A percentile compares a stretch with the other conserved stretches of the same genome.
phyloP scores from a whole-genome alignment of 768 basidiomycete genomes.

The Leucocoprinus leucothites region DNA sequence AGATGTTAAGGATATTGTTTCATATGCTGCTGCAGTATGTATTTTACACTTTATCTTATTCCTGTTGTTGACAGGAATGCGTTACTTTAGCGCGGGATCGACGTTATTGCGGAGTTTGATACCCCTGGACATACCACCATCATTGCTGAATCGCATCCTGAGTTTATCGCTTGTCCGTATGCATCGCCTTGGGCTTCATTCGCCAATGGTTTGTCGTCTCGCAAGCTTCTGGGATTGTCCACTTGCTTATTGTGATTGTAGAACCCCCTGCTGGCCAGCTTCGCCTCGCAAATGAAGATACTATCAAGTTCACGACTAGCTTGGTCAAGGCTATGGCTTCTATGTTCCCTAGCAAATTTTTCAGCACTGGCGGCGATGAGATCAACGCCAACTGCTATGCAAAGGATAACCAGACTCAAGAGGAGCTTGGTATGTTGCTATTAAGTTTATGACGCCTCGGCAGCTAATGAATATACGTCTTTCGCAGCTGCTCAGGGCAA shows the following conservation, averaged over 20 bases:
- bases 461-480: background rate
- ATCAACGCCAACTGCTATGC: slow-evolving; percentile 65
- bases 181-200: slow-evolving; percentile 59
- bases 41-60: background rate
- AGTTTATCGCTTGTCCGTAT: slow-evolving; percentile 68
- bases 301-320: slow-evolving; percentile 55
- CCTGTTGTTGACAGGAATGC: background rate
- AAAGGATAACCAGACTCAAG: slow-evolving; percentile 56
- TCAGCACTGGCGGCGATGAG: slow-evolving; percentile 85
- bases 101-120: slow-evolving; percentile 75
- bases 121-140: slow-evolving; percentile 80
- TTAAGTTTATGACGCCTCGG: background rate
- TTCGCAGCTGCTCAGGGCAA: slow-evolving; percentile 31
- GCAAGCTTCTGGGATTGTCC: background rate
- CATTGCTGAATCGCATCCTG: slow-evolving; percentile 66
- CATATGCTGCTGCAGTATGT: slow-evolving; percentile 70
- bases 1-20: slow-evolving; percentile 58
- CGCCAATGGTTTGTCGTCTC: slow-evolving; percentile 40
- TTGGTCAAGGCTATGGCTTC: slow-evolving; percentile 52
- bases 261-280: slow-evolving; percentile 87
- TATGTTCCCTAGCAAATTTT: slow-evolving; percentile 52
- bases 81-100: slow-evolving; percentile 59
- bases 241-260: slow-evolving; percentile 10
- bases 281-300: slow-evolving; percentile 58
- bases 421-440: slow-evolving; percentile 39